These are phyloP conservation scores for Scheffersomyces amazonensis DNA, from an alignment of 805 yeast species.

Conservation along the genomic window DNA sequence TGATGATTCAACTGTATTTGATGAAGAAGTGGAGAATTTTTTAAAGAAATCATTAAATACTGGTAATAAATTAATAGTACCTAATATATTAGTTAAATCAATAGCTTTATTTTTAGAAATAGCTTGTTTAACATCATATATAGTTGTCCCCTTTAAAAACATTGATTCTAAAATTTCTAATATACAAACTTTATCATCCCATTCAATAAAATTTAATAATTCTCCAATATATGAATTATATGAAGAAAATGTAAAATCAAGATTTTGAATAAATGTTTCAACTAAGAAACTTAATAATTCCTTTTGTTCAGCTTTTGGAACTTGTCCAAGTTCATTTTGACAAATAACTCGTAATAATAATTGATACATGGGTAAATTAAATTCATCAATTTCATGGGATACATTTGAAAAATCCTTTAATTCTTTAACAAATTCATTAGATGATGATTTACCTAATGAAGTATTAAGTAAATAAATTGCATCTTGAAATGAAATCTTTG, in stretches of 20 bases:
- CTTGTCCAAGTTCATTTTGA: constrained; percentile 10
- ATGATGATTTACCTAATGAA: constrained; percentile 5
- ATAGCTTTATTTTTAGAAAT: background rate
- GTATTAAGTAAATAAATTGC: constrained; percentile 15
- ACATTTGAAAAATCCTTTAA: constrained; percentile 14
- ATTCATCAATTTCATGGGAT: constrained; percentile 23
- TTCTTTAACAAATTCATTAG: constrained; percentile 1
- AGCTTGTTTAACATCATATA: constrained; percentile 5
- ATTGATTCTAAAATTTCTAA: constrained; percentile 25
- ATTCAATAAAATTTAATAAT: constrained; percentile 28
- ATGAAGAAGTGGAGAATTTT: constrained; percentile 40
- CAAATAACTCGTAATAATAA: constrained; percentile 20
- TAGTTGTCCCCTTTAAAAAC: constrained; percentile 18
- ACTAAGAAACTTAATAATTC: constrained; percentile 12
- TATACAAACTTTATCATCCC: constrained; percentile 24
- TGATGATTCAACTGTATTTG: constrained; percentile 18
- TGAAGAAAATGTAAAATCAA: constrained; percentile 24
- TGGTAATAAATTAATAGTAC: constrained; percentile 25
- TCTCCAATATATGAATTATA: constrained; percentile 40
- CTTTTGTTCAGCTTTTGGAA: constrained; percentile 7
- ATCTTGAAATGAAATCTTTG: constrained; percentile 13
- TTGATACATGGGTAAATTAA: constrained; percentile 33
- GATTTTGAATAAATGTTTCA: constrained; percentile 12
- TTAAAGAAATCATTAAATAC: constrained; percentile 43
- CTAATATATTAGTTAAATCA: constrained; percentile 3